Conservation (phyloP, 495 filamentous ascomycete genomes). For the Penicillium turbatum region DNA sequence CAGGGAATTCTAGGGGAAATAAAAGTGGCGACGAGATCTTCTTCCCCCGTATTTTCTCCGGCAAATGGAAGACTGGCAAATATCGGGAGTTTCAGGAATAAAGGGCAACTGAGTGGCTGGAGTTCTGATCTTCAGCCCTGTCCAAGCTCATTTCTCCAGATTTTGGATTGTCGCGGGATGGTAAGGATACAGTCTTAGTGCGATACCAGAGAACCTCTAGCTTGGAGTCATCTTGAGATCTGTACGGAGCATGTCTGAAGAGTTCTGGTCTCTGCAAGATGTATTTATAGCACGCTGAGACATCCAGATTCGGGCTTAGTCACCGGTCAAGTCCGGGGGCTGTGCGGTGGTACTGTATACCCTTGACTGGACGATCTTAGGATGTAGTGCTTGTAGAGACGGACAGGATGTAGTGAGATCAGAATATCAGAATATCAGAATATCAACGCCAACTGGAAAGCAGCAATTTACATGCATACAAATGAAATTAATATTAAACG, state of each 20-base stretch:
- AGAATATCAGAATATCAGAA: neutral
- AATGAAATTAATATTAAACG: neutral
- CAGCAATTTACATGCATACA: no score
- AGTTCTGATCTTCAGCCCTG: slow-evolving; percentile 32
- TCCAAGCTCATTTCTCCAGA: slow-evolving; percentile 12
- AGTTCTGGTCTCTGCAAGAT: neutral
- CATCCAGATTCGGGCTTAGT: slow-evolving; percentile 9
- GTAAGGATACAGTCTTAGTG: neutral
- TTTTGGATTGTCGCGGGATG: neutral
- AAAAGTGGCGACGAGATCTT: slow-evolving; percentile 21
- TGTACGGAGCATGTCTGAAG: neutral
- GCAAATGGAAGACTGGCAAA: slow-evolving; percentile 26
- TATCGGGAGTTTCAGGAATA: slow-evolving; percentile 41
- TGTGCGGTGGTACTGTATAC: slow-evolving; percentile 2
- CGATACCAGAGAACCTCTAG: neutral
- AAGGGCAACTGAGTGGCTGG: slow-evolving; percentile 22
- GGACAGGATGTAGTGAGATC: neutral
- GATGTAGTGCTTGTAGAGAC: neutral
- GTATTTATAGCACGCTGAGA: slow-evolving; percentile 9
- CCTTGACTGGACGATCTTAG: neutral
- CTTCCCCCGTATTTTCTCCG: slow-evolving; percentile 20
- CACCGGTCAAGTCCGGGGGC: slow-evolving; percentile 8
- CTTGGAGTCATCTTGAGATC: neutral
- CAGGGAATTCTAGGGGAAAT: slow-evolving; percentile 15
- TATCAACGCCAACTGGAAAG: no score